Evolutionary conservation across 306 rosid genomes (phyloP).

Genomic region (Adenanthera pavonina): DNA sequence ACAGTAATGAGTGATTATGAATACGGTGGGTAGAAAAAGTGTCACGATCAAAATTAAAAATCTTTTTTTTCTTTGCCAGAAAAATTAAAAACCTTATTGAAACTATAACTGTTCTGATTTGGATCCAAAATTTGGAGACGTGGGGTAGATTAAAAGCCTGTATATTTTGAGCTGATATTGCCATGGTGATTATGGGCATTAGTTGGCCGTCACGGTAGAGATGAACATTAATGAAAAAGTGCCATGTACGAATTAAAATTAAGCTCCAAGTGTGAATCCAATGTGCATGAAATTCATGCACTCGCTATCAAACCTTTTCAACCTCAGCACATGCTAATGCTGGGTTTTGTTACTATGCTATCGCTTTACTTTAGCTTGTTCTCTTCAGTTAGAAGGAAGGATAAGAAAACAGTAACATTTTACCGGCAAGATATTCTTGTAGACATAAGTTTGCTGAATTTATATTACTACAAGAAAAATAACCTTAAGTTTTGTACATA

Average conservation of each 20-base stretch:
- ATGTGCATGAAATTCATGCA: background rate
- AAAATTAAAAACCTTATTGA: background rate
- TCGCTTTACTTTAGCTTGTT: background rate
- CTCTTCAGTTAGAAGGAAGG: background rate
- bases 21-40: background rate
- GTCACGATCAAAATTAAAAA: constrained; percentile 10
- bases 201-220: constrained; percentile 55
- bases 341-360: constrained; percentile 18
- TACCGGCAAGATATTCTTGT: background rate
- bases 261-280: background rate
- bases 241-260: background rate
- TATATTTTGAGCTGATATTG: background rate
- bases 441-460: background rate
- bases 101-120: background rate
- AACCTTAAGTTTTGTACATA: background rate
- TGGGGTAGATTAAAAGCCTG: background rate
- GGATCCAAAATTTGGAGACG: constrained; percentile 5
- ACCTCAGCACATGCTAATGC: constrained; percentile 40
- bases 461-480: background rate
- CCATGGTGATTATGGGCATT: constrained; percentile 36
- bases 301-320: constrained; percentile 4
- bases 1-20: background rate
- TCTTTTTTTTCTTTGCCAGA: too few relatives aligned
- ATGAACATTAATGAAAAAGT: constrained; percentile 43
- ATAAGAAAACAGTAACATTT: background rate